These are phyloP conservation scores for Peronospora belbahrii DNA, from an alignment of 352 stramenopile genomes.

Conservation along the genomic window DNA sequence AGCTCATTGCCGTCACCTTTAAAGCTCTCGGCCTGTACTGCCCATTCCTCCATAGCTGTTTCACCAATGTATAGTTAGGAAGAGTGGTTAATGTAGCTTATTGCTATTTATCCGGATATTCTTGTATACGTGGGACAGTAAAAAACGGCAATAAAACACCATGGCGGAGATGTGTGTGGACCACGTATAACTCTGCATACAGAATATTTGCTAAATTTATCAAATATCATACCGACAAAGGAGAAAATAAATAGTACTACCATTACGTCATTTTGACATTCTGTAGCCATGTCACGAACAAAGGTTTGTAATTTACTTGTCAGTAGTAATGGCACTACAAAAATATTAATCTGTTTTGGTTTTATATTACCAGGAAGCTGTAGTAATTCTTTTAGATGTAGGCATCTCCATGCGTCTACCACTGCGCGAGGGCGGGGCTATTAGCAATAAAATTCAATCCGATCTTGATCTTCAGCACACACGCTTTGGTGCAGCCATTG, in stretches of 20 bases:
- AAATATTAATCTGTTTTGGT: too few species aligned
- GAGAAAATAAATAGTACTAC: too few species aligned
- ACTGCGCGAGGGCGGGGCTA: slow-evolving; percentile 33
- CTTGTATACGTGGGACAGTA: too few species aligned
- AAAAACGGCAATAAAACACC: too few species aligned
- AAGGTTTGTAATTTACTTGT: slow-evolving; percentile 12
- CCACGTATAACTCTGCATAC: too few species aligned
- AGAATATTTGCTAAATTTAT: too few species aligned
- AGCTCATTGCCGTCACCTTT: slow-evolving; percentile 78
- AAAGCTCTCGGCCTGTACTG: slow-evolving; percentile 70
- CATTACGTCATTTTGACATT: slow-evolving; percentile 8
- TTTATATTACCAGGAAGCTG: slow-evolving; percentile 40
- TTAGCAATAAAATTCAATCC: slow-evolving; percentile 8
- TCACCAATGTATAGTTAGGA: too few species aligned
- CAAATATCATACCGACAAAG: too few species aligned
- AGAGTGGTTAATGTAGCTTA: too few species aligned
- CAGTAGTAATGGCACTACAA: too few species aligned
- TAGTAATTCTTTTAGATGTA: slow-evolving; percentile 59
- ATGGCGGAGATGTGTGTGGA: too few species aligned
- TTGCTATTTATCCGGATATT: too few species aligned
- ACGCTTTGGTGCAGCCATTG: slow-evolving; percentile 52
- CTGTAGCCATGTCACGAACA: slow-evolving; percentile 3
- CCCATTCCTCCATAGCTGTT: slow-evolving; percentile 41
- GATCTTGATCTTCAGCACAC: slow-evolving; percentile 26
- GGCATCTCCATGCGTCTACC: slow-evolving; percentile 52